Conservation (phyloP, 2,329 filamentous ascomycete species). For the Raffaelea arxii region DNA sequence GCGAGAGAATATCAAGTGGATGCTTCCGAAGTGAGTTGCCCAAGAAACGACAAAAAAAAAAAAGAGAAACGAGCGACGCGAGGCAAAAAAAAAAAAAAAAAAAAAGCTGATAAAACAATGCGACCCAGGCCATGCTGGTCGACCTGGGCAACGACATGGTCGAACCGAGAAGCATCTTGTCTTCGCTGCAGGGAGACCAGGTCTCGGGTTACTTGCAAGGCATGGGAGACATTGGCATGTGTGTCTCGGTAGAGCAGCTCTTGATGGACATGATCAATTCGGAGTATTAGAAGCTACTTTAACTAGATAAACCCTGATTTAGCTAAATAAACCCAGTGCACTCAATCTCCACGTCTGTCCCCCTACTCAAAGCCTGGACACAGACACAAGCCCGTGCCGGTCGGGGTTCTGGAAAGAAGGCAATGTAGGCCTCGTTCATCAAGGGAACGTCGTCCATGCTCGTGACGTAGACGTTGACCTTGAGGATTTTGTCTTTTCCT, state of each 20-base stretch:
- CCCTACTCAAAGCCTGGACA: not conserved
- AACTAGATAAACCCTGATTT: not conserved
- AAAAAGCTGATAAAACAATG: too few species aligned
- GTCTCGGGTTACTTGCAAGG: not conserved
- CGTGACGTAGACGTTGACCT: not conserved
- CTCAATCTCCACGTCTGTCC: not conserved
- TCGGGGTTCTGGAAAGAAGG: not conserved
- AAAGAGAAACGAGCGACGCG: too few species aligned
- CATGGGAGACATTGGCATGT: not conserved
- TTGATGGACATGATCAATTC: not conserved
- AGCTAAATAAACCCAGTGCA: not conserved
- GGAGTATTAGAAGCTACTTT: not conserved
- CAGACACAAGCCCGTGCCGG: not conserved
- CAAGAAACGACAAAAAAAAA: too few species aligned
- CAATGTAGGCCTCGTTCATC: not conserved
- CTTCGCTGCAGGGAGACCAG: not conserved
- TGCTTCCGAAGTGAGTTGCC: conserved; percentile 7
- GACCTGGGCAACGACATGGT: not conserved
- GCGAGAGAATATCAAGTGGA: conserved; percentile 2
- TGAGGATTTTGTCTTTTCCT: not conserved
- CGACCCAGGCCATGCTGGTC: not conserved
- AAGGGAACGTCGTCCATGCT: not conserved
- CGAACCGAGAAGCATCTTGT: not conserved
- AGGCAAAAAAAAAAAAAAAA: too few species aligned
- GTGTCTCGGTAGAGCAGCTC: not conserved